Evolutionary conservation across 352 stramenopile genomes (phyloP), one percentile per base, ranked within the genome.

Genomic region (Blastocystis sp.): DNA sequence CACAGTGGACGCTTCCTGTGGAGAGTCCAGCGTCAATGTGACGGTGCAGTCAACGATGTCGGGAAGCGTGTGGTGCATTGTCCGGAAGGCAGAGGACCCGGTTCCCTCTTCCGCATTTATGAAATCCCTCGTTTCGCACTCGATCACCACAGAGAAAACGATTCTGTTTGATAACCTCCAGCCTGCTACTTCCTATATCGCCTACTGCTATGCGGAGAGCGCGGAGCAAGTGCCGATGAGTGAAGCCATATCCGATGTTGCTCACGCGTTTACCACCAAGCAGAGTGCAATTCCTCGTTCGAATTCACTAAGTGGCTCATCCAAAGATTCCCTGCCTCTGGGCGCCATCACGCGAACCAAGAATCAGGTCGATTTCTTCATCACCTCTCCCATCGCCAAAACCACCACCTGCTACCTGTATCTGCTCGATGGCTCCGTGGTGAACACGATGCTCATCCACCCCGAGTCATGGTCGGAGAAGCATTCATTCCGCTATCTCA

Each of bases 151-250:
- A 14, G 14, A 56, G 48, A 0, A 17, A 14, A 56, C 14, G 48
- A 56, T 56, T 56, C 48, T 17, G 5, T 56, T 56, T 0, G 48
- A 56, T 56, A 7, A 14, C 48, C 14, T 56, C 5, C 5, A 56
- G 48, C 48, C 48, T 14, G 5, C 48, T 4, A 76, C 66, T 17
- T 2, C 66, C 66, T 76, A 76, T 38, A 76, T 53, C 9, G n/a
- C 52, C 10, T 76, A 76, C 48, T 76, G 66, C 48, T 76, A 59
- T 14, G 66, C 2, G n/a, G 66, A 52, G n/a, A 56, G 66, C 52
- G 14, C 28, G 7, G 52, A 48, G 2, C 14, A 45, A 2, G 66
- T 76, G 41, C n/a, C 10, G 48, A 76, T 76, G 66, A 4, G 4
- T 2, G n/a, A 76, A 60, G 3, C 28, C 21, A 48, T 76, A 5